Percentiles rank a stretch among this genome's conserved stretches.
phyloP scores from a whole-genome alignment of 2,329 filamentous ascomycete species.

The Emericellopsis atlantica region DNA sequence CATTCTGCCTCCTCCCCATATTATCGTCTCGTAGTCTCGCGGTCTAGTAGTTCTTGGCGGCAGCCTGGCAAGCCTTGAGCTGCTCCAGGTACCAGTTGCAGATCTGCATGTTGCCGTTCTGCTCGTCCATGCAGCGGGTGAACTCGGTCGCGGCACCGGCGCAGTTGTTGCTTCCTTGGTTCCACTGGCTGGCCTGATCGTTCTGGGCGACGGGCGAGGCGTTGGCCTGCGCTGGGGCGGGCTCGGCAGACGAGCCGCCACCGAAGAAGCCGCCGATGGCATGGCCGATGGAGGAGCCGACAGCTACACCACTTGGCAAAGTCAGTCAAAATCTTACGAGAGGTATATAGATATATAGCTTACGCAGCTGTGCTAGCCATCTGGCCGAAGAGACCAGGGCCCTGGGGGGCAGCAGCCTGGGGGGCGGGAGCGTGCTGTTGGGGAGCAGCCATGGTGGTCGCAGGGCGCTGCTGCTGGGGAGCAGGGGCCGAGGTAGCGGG shows the following conservation, averaged over 20 bases:
- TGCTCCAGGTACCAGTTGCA: slow-evolving; percentile 98
- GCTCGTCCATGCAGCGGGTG: slow-evolving; percentile 92
- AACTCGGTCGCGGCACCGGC: slow-evolving; percentile 71
- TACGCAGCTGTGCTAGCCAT: slow-evolving; percentile 98
- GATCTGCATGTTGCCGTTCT: slow-evolving; percentile 86
- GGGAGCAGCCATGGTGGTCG: slow-evolving; percentile 51
- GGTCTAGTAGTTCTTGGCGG: slow-evolving; percentile 56
- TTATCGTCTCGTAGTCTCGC: slow-evolving; percentile 1
- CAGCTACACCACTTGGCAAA: slow-evolving; percentile 72
- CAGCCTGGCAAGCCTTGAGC: slow-evolving; percentile 78
- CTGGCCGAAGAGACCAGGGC: slow-evolving; percentile 83
- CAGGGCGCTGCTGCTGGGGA: slow-evolving; percentile 54
- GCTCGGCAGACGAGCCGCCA: slow-evolving; percentile 51
- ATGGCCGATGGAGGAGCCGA: slow-evolving; percentile 91
- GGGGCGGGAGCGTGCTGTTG: slow-evolving; percentile 34
- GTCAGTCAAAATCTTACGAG: neutral
- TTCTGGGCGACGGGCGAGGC: slow-evolving; percentile 25
- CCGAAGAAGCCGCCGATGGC: slow-evolving; percentile 82
- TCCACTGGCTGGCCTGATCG: slow-evolving; percentile 35
- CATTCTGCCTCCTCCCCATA: neutral
- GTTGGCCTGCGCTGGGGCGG: slow-evolving; percentile 33
- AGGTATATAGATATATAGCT: slow-evolving; percentile 25
- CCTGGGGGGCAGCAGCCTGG: slow-evolving; percentile 41
- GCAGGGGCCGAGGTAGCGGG: slow-evolving; percentile 43
- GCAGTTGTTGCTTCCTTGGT: slow-evolving; percentile 53